These are phyloP conservation scores for Knufia fluminis DNA, from an alignment of 2,329 filamentous ascomycete genomes.

Conservation along the genomic window DNA sequence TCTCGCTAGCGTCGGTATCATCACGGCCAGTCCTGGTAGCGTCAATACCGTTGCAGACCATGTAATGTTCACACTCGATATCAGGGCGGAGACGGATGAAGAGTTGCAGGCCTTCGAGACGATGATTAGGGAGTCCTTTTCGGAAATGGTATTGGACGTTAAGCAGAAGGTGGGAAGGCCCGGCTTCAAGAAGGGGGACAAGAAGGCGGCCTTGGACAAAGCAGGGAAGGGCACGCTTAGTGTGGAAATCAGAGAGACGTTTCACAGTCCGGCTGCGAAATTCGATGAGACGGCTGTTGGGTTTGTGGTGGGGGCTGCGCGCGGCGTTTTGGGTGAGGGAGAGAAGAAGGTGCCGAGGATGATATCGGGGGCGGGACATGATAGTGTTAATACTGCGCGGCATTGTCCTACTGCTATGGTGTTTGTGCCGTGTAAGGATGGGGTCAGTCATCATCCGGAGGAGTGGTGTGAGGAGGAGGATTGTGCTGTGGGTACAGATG, in stretches of 20 bases:
- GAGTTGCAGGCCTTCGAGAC: constrained; percentile 10
- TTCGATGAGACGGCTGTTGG: constrained; percentile 57
- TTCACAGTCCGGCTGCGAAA: constrained; percentile 36
- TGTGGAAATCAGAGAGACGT: constrained; percentile 16
- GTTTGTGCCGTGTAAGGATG: constrained; percentile 55
- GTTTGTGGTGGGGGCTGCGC: constrained; percentile 53
- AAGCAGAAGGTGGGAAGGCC: too few species aligned
- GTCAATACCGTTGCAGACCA: constrained; percentile 65
- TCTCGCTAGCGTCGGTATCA: constrained; percentile 60
- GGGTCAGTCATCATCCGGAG: constrained; percentile 54
- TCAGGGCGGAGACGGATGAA: constrained; percentile 17
- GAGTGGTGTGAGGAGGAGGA: constrained; percentile 54
- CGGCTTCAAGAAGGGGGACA: constrained; percentile 11
- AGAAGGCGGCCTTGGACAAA: background rate
- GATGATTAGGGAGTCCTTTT: too few species aligned
- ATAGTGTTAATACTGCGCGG: constrained; percentile 53
- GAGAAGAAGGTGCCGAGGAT: constrained; percentile 42
- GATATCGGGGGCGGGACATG: constrained; percentile 57
- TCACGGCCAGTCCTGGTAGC: constrained; percentile 56
- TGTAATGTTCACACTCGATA: constrained; percentile 35
- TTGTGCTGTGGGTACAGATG: constrained; percentile 30
- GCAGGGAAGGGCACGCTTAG: constrained; percentile 1
- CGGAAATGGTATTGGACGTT: too few species aligned
- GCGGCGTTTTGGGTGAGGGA: constrained; percentile 42
- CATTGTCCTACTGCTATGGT: constrained; percentile 57